Percentiles rank a stretch among this genome's conserved stretches.
Conservation (phyloP, 2,329 filamentous ascomycete species). For the Seiridium unicorne region DNA sequence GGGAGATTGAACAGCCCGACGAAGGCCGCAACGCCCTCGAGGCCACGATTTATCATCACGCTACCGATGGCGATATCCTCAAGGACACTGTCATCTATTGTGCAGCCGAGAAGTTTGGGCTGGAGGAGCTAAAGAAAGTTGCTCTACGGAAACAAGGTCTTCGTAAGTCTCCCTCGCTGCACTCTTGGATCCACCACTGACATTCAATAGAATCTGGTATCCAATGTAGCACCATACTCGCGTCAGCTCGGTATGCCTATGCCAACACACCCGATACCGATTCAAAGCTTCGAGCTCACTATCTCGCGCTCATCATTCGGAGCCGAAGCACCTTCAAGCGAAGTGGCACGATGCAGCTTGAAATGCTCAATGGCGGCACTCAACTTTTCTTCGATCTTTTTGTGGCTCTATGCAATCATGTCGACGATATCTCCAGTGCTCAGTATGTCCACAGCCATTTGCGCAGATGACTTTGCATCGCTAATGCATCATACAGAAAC, state of each 20-base stretch:
- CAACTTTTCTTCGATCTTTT: conserved; percentile 91
- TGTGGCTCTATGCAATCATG: conserved; percentile 88
- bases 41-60: conserved; percentile 68
- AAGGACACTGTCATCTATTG: conserved; percentile 93
- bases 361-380: conserved; percentile 84
- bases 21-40: conserved; percentile 48
- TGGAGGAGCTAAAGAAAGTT: conserved; percentile 82
- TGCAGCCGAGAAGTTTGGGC: conserved; percentile 77
- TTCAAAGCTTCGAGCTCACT: conserved; percentile 88
- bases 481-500: conserved; percentile 28
- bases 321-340: conserved; percentile 86
- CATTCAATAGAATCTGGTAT: conserved; percentile 64
- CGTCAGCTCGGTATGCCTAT: conserved; percentile 88
- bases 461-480: neutral
- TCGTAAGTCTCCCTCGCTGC: conserved; percentile 44
- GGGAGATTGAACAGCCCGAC: conserved; percentile 70
- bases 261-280: conserved; percentile 85
- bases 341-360: conserved; percentile 91
- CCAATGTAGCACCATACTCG: conserved; percentile 79
- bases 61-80: conserved; percentile 65
- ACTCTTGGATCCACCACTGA: neutral
- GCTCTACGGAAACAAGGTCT: conserved; percentile 87
- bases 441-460: conserved; percentile 41
- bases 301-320: conserved; percentile 88
- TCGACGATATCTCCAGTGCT: conserved; percentile 64